Conservation (phyloP, 164 flowering plant species). For the Tetracentron sinense region DNA sequence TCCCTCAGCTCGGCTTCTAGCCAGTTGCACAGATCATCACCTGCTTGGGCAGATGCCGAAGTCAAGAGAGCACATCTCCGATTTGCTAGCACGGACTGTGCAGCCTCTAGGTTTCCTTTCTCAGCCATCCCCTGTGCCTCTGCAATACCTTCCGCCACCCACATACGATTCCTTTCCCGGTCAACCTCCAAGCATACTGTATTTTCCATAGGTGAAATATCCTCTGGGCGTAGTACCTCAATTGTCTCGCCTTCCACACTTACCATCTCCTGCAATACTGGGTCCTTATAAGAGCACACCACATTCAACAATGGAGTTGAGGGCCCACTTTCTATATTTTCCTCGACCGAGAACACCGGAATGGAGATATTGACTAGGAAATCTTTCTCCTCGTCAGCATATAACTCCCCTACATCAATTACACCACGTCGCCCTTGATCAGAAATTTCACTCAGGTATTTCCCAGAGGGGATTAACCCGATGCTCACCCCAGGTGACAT, state of each 20-base stretch:
- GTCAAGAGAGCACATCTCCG: constrained; percentile 11
- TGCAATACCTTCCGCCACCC: constrained; percentile 22
- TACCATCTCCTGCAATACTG: constrained; percentile 15
- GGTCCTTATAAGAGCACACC: constrained; percentile 21
- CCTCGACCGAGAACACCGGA: constrained; percentile 14
- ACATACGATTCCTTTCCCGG: constrained; percentile 27
- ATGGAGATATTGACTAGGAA: constrained; percentile 24
- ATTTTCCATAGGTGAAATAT: constrained; percentile 6
- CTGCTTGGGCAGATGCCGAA: constrained; percentile 28
- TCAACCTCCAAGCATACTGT: constrained; percentile 27
- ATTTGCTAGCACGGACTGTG: constrained; percentile 19
- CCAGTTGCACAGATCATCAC: constrained; percentile 25
- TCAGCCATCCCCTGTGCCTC: constrained; percentile 32
- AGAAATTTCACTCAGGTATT: constrained; percentile 15
- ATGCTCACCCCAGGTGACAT: constrained; percentile 23
- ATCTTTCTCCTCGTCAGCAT: constrained; percentile 38
- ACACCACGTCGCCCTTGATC: constrained; percentile 18
- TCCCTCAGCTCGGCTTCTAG: constrained; percentile 33
- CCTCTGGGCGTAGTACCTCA: constrained; percentile 18
- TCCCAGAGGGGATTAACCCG: constrained; percentile 26
- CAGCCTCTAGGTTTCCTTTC: constrained; percentile 22
- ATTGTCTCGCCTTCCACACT: constrained; percentile 13
- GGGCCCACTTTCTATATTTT: background rate
- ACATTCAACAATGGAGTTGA: constrained; percentile 20
- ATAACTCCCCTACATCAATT: constrained; percentile 30